These are phyloP conservation scores for Hylodesmum podocarpum DNA, from an alignment of 306 rosid species.

Conservation along the genomic window DNA sequence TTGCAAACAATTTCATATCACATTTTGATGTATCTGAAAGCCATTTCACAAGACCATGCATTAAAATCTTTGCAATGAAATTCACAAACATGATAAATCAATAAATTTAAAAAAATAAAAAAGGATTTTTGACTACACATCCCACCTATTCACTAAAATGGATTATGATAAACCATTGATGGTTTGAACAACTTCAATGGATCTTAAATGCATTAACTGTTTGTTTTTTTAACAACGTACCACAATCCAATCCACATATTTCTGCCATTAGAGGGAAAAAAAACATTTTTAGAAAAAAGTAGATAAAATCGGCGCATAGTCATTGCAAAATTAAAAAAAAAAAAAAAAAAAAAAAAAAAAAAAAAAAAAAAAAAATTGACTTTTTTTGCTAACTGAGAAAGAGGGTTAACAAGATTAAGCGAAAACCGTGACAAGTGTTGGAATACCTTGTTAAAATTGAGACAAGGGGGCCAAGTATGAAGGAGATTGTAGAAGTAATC, in stretches of 20 bases:
- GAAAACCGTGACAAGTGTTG: neutral
- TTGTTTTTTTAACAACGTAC: neutral
- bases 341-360: neutral
- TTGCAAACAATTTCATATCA: too few relatives aligned
- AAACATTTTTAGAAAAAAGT: too few relatives aligned
- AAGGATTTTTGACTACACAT: too few relatives aligned
- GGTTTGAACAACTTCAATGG: neutral
- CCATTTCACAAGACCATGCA: too few relatives aligned
- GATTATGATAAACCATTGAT: neutral
- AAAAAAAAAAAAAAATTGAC: neutral
- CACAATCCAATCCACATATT: neutral
- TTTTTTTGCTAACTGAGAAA: neutral
- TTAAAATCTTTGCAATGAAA: neutral
- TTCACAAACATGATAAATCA: neutral
- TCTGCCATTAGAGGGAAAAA: too few relatives aligned
- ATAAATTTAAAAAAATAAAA: neutral
- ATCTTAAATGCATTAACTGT: neutral
- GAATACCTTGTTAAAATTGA: slow-evolving; percentile 70
- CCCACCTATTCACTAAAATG: neutral
- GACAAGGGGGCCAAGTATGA: slow-evolving; percentile 66
- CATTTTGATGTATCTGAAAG: too few relatives aligned
- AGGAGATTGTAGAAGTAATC: slow-evolving; percentile 64
- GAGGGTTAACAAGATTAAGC: neutral
- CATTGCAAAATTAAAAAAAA: neutral
- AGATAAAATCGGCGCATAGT: neutral